phyloP scores from a whole-genome alignment of 2,329 filamentous ascomycete species.

The Pseudogymnoascus sp. region DNA sequence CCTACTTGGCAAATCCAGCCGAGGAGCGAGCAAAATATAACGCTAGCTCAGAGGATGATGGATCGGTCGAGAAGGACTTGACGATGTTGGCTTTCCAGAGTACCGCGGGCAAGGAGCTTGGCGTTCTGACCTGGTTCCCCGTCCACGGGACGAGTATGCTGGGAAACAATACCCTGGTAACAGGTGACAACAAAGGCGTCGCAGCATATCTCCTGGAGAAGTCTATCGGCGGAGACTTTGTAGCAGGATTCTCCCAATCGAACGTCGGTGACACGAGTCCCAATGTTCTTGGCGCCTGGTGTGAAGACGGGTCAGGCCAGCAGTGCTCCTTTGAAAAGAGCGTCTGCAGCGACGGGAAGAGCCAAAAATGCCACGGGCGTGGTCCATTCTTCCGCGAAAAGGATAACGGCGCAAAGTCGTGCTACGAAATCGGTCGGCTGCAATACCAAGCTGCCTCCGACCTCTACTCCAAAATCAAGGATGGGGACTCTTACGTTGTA shows the following conservation, averaged over 20 bases:
- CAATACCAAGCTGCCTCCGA: slow-evolving; percentile 55
- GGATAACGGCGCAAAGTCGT: slow-evolving; percentile 65
- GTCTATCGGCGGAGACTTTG: slow-evolving; percentile 57
- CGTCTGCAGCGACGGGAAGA: slow-evolving; percentile 65
- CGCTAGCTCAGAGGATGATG: slow-evolving; percentile 42
- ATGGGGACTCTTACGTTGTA: slow-evolving; percentile 36
- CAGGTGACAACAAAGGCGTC: slow-evolving; percentile 95
- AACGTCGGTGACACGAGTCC: slow-evolving; percentile 88
- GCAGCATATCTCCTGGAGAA: slow-evolving; percentile 79
- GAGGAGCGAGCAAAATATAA: slow-evolving; percentile 64
- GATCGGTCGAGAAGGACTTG: slow-evolving; percentile 63
- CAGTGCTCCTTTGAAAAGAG: slow-evolving; percentile 72
- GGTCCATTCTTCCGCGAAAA: slow-evolving; percentile 60
- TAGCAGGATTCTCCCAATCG: slow-evolving; percentile 86
- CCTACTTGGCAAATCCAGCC: slow-evolving; percentile 79
- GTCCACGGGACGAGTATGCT: slow-evolving; percentile 87
- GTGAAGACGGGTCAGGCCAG: slow-evolving; percentile 71
- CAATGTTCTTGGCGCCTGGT: slow-evolving; percentile 80
- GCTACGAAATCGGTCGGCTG: slow-evolving; percentile 67
- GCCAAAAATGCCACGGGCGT: slow-evolving; percentile 63
- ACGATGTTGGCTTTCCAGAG: slow-evolving; percentile 71
- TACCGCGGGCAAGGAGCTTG: slow-evolving; percentile 67
- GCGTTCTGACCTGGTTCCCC: slow-evolving; percentile 82
- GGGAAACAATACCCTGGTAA: slow-evolving; percentile 82
- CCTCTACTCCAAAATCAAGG: slow-evolving; percentile 43